Evolutionary conservation across 768 basidiomycete species (phyloP), one percentile per base, ranked within the genome.

Genomic region (Pulveroboletus sp.): DNA sequence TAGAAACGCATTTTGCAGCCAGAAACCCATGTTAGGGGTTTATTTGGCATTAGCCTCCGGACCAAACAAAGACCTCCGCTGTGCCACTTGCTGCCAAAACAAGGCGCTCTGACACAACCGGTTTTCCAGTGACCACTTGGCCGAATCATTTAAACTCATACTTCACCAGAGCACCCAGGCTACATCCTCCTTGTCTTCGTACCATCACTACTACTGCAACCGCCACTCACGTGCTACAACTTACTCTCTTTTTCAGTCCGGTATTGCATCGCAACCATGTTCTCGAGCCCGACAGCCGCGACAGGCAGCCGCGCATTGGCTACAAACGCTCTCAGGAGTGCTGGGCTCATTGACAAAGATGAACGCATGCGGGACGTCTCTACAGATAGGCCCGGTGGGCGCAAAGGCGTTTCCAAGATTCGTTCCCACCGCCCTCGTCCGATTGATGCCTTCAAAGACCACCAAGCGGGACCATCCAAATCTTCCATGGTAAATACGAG

Each of bases 281-380:
- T 80, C 64, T 84, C 84, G 39, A 80, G 76, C 53, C 73, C 82
- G 38, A 75, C 84, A 8, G 75, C 82, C 8, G 74, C 79, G 6
- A 71, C 83, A 14, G 78, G 82, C 57, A 71, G 77, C 45, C 78
- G 82, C 56, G 63, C 76, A 27, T 69, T 90, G 17, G 85, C 81
- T 18, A 57, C 76, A 50, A 83, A 69, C 50, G 82, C 85, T 28
- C 72, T 89, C 24, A 81, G 83, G 51, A 80, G 69, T 33, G 86
- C 84, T 3, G 88, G 87, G 37, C 81, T 89, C 62, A 83, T 88
- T 54, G 86, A 88, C 75, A 73, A 79, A 49, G 88, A 90, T 66
- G 73, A 82, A 50, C 77, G 73, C 57, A 89, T 90, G 88, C 79
- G 81, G 54, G 87, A 90, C 60, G 71, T 73, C 39, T 73, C 78